Conservation (phyloP, 2,329 filamentous ascomycete species). For the Cryphonectria carpinicola region DNA sequence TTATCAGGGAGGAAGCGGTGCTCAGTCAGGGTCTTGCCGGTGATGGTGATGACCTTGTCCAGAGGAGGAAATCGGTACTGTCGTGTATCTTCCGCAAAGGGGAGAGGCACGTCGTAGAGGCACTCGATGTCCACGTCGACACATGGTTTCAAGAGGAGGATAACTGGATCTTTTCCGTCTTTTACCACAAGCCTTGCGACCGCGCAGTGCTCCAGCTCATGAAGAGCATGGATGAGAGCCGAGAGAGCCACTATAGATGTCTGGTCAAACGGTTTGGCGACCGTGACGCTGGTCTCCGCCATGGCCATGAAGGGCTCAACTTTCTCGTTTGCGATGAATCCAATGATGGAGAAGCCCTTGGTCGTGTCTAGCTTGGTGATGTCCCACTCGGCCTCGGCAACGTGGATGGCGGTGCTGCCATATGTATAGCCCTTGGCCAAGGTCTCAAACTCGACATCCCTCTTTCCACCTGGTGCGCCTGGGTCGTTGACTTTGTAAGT, state of each 20-base stretch:
- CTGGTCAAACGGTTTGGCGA: constrained; percentile 78
- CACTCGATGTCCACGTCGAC: constrained; percentile 82
- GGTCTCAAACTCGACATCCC: constrained; percentile 78
- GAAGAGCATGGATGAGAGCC: constrained; percentile 84
- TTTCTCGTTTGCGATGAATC: constrained; percentile 77
- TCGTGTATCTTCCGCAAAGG: constrained; percentile 90
- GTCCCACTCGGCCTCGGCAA: constrained; percentile 83
- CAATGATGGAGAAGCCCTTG: constrained; percentile 78
- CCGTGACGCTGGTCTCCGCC: constrained; percentile 77
- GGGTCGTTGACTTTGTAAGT: constrained; percentile 82
- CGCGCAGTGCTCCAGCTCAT: constrained; percentile 83
- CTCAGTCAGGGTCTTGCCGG: constrained; percentile 76
- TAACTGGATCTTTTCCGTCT: constrained; percentile 74
- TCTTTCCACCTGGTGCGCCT: constrained; percentile 74
- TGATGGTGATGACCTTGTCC: constrained; percentile 85
- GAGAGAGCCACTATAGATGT: constrained; percentile 84
- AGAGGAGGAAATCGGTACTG: constrained; percentile 90
- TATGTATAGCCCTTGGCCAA: constrained; percentile 95
- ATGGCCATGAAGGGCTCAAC: constrained; percentile 86
- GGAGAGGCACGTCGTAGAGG: constrained; percentile 85
- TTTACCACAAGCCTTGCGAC: constrained; percentile 85
- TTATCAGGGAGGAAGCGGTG: constrained; percentile 82
- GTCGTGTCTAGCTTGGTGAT: constrained; percentile 84
- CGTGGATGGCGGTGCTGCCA: constrained; percentile 87
- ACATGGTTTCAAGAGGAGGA: constrained; percentile 79